Evolutionary conservation across 176 grass and related monocot species (phyloP).

Genomic region (Areca catechu): DNA sequence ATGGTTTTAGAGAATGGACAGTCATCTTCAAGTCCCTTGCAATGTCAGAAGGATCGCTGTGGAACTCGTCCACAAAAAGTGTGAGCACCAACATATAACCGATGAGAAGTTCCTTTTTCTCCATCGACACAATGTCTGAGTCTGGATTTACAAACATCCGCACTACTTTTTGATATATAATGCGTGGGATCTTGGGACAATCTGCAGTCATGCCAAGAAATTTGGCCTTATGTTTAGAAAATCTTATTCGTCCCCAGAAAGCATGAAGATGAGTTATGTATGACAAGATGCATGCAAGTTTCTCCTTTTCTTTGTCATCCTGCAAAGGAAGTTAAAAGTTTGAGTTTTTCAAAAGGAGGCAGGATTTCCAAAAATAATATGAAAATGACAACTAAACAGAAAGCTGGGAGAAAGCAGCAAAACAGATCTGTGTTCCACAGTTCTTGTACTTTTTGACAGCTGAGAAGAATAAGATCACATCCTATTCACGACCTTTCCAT

Average conservation of each 20-base stretch:
- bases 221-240: slow-evolving; percentile 12
- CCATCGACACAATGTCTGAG: slow-evolving; percentile 32
- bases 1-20: slow-evolving; percentile 38
- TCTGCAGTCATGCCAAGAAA: slow-evolving; percentile 10
- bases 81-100: slow-evolving; percentile 89
- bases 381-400: background rate
- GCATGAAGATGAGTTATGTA: slow-evolving; percentile 79
- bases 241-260: slow-evolving; percentile 28
- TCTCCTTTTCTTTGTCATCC: slow-evolving; percentile 50
- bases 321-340: slow-evolving; percentile 19
- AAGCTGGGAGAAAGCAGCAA: no score
- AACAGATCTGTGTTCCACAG: no score
- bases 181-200: slow-evolving; percentile 30
- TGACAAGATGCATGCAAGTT: slow-evolving; percentile 61
- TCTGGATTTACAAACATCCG: slow-evolving; percentile 44
- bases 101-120: slow-evolving; percentile 71
- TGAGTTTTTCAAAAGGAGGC: background rate
- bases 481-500: no score
- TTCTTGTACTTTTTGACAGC: no score
- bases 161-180: slow-evolving; percentile 42
- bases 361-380: background rate
- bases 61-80: slow-evolving; percentile 70
- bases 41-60: slow-evolving; percentile 47
- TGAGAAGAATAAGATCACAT: no score
- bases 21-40: slow-evolving; percentile 76